A percentile compares a stretch with the other conserved stretches of the same genome.
phyloP scores from a whole-genome alignment of 768 basidiomycete species.

The Holtermannia corniformis region DNA sequence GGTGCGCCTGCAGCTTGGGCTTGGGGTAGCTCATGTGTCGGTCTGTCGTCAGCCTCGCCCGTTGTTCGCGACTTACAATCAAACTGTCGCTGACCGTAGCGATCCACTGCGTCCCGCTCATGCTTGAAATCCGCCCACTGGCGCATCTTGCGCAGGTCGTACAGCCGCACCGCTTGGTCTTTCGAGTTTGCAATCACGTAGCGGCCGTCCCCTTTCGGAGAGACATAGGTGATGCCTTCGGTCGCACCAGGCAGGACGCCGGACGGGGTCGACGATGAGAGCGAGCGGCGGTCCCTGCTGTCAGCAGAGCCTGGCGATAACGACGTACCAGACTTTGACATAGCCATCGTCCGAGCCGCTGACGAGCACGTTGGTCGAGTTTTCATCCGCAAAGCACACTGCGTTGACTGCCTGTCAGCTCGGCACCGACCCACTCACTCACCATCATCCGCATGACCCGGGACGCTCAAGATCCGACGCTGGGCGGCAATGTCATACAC shows the following conservation, averaged over 20 bases:
- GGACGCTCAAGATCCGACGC: conserved; percentile 68
- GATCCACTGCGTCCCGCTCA: conserved; percentile 43
- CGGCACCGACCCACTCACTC: no score
- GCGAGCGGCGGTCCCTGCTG: conserved; percentile 50
- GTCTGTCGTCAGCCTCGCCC: conserved; percentile 8
- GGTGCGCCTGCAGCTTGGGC: conserved; percentile 60
- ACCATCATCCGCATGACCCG: conserved; percentile 72
- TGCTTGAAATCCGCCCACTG: conserved; percentile 58
- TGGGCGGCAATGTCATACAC: conserved; percentile 86
- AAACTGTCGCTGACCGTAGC: conserved; percentile 49
- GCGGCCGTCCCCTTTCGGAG: conserved; percentile 91
- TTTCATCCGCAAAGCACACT: conserved; percentile 88
- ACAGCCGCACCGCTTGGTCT: conserved; percentile 81
- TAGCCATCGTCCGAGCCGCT: conserved; percentile 92
- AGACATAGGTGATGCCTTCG: conserved; percentile 84
- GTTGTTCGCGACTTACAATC: conserved; percentile 61
- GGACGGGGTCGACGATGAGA: conserved; percentile 60
- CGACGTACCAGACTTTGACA: conserved; percentile 78
- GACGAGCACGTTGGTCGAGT: conserved; percentile 85
- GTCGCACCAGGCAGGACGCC: conserved; percentile 92
- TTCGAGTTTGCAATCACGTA: conserved; percentile 94
- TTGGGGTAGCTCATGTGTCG: conserved; percentile 47
- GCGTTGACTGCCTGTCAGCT: conserved; percentile 74
- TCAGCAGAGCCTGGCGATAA: not conserved
- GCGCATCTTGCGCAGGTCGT: conserved; percentile 92